Base-by-base conservation (phyloP, 805 yeast species). In the Saccharomycopsis malanga region DNA sequence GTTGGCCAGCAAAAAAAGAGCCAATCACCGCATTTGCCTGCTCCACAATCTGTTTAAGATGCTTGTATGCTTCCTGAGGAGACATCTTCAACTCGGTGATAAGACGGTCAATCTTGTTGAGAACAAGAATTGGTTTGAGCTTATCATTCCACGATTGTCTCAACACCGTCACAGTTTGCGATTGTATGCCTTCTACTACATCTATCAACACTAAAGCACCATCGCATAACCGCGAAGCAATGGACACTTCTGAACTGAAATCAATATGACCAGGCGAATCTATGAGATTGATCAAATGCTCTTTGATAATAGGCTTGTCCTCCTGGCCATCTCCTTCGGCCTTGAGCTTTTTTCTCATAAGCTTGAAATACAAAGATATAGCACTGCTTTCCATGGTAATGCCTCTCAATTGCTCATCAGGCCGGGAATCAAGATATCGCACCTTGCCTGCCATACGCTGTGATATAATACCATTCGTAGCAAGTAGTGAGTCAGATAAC, bases 221-320 rank as follows among this genome's bases (percentile, higher is more conserved):
- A 61, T 93, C 99, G 68, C 98, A 93, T 38, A 93, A 69, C 58
- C 98, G 73, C 1, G 98, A 88, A 1, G 98, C 95, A 0, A 96
- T 86, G 23, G 96, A 86, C 0, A 93, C 99, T 61, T 93, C 99
- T 10, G 94, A 83, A 1, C 95, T 83, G 62, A 93, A 93, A 65
- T 93, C 99, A 50, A 93, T 87, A 58, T 93, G 99, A n/a, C 99
- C 99, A 0, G 99, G 99, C 0, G 98, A 91, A 64, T 93, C 99
- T 49, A 93, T 91, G 57, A 93, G 73, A 60, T 93, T 93, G 59
- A 93, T 83, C 46, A 93, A 67, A 64, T 86, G 85, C 59, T 93
- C 96, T 36, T 77, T 77, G 34, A 82, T 74, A n/a, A 66, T 49
- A 9, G 69, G 67, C n/a, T 46, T 46, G 14, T 22, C 41, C 2